These are phyloP conservation scores for Dictyophora rubrovolvata DNA, from an alignment of 768 basidiomycete genomes.

Conservation along the genomic window DNA sequence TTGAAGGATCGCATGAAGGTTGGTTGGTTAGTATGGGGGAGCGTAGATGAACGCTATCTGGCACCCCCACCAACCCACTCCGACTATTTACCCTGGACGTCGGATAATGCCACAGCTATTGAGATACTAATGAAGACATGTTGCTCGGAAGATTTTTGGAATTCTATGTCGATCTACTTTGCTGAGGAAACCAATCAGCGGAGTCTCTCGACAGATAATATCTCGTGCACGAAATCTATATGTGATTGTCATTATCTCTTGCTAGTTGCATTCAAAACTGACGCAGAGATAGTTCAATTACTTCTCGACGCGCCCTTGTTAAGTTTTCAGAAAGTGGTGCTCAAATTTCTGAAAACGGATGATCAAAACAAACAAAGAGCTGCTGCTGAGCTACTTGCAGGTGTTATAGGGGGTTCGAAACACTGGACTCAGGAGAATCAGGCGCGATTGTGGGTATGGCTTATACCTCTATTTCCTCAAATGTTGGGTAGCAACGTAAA, in stretches of 20 bases:
- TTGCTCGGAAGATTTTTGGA: slow-evolving; percentile 50
- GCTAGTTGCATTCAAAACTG: neutral
- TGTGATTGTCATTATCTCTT: slow-evolving; percentile 32
- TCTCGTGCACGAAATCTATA: slow-evolving; percentile 64
- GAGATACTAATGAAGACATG: slow-evolving; percentile 39
- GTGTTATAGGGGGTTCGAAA: slow-evolving; percentile 68
- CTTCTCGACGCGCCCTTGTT: slow-evolving; percentile 66
- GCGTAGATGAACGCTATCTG: slow-evolving; percentile 34
- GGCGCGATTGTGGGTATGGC: slow-evolving; percentile 69
- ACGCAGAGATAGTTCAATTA: slow-evolving; percentile 52
- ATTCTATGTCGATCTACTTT: slow-evolving; percentile 55
- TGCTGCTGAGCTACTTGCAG: slow-evolving; percentile 75
- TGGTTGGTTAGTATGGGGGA: slow-evolving; percentile 64
- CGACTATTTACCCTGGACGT: slow-evolving; percentile 53
- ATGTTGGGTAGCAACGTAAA: slow-evolving; percentile 66
- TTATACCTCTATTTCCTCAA: slow-evolving; percentile 51
- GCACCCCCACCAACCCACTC: slow-evolving; percentile 38
- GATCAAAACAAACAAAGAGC: slow-evolving; percentile 84
- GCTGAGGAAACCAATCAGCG: slow-evolving; percentile 71
- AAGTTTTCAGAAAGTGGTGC: slow-evolving; percentile 48
- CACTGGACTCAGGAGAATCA: slow-evolving; percentile 78
- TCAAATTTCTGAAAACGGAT: slow-evolving; percentile 53
- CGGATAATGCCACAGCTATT: slow-evolving; percentile 39
- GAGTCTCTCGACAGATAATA: slow-evolving; percentile 54
- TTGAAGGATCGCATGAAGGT: slow-evolving; percentile 46